Evolutionary conservation across 1,284 basidiomycete genomes (phyloP), one percentile per base, ranked within the genome.

Genomic region (Puccinia triticina): DNA sequence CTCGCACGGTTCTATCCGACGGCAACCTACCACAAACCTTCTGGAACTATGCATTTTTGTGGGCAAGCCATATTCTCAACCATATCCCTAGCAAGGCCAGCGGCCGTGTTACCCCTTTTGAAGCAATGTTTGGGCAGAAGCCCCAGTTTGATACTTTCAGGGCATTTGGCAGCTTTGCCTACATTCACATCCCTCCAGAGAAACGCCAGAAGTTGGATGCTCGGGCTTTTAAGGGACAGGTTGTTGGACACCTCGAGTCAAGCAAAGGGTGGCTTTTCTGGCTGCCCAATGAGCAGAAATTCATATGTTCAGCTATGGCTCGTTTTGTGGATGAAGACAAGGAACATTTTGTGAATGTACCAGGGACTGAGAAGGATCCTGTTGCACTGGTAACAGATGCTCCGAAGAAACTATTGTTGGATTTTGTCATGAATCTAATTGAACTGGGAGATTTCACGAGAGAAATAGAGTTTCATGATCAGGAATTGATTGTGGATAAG

Each of bases 51-150:
- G 34, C 75, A 0, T 77, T n/a, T n/a, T n/a, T n/a, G n/a, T n/a
- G n/a, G n/a, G n/a, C n/a, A n/a, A n/a, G n/a, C n/a, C n/a, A n/a
- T 46, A 23, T 81, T 1, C 64, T 67, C 2, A 79, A 79, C 48
- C 29, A 21, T 16, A 23, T 66, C 12, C 78, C 69, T 4, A 81
- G 74, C 37, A 29, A 55, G 34, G 16, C 29, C 21, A 73, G 67
- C 14, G 37, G 67, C 0, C 2, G 29, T 5, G 16, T 26, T 2
- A 81, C 57, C n/a, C 67, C 78, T 29, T 26, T 18, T 23, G 78
- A 81, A 40, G n/a, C 43, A 12, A n/a, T 74, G 7, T 34, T 74
- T 2, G 16, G 26, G 0, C 37, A 18, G 2, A 81, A 81, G 34
- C 67, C 78, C 26, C 32, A 73, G 5, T 29, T 21, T 34, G 57